Evolutionary conservation across 108 stramenopile genomes (phyloP).

Genomic region (Skeletonema potamos): DNA sequence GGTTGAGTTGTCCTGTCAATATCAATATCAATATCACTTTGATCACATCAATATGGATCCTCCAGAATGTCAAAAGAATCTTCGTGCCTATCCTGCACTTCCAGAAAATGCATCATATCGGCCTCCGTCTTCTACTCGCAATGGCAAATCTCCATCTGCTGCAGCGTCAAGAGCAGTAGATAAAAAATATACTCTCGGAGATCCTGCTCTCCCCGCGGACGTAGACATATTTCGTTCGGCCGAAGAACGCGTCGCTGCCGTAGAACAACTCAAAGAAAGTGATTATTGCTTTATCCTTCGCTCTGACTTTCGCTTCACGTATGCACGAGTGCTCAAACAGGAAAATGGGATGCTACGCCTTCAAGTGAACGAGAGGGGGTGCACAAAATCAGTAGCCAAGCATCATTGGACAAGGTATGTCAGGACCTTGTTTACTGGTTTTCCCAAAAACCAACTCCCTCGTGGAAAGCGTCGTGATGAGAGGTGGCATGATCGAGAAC

Average conservation of each 20-base stretch:
- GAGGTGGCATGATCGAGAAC: not conserved
- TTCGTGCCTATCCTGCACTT: not conserved
- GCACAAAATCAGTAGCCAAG: not conserved
- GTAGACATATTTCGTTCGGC: not conserved
- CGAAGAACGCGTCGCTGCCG: not conserved
- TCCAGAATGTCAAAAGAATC: not conserved
- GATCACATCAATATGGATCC: too few species aligned
- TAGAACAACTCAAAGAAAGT: not conserved
- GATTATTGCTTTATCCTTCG: not conserved
- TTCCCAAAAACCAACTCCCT: not conserved
- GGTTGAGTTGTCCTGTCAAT: too few species aligned
- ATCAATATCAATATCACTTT: too few species aligned
- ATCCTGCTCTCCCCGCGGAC: not conserved
- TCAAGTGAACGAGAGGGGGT: not conserved
- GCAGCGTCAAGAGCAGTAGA: not conserved
- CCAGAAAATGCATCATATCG: too few species aligned
- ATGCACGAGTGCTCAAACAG: not conserved
- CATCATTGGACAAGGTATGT: not conserved
- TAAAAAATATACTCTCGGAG: not conserved
- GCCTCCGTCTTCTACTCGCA: not conserved
- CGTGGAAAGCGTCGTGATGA: not conserved
- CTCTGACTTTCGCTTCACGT: not conserved
- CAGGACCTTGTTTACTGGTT: not conserved
- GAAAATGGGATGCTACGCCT: not conserved
- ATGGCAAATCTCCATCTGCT: not conserved